These are phyloP conservation scores for Ascocoryne sarcoides DNA, from an alignment of 2,329 filamentous ascomycete genomes.

Conservation along the genomic window DNA sequence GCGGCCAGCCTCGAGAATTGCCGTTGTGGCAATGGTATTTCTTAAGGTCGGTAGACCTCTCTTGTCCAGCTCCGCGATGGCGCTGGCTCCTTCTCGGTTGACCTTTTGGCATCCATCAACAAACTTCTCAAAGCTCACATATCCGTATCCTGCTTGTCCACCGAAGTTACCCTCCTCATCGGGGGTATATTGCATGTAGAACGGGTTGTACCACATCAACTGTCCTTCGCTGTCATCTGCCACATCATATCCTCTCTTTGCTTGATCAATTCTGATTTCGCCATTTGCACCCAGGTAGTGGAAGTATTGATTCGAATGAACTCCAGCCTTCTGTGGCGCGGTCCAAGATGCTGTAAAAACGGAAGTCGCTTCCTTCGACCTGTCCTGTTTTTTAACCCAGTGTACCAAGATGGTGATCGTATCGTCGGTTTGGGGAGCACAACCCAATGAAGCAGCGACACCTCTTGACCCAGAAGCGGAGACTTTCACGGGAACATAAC, in stretches of 20 bases:
- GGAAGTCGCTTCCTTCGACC: conserved; percentile 66
- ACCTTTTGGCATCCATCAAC: conserved; percentile 75
- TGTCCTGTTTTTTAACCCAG: conserved; percentile 67
- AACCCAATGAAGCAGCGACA: conserved; percentile 70
- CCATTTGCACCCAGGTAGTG: conserved; percentile 82
- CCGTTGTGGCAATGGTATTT: conserved; percentile 87
- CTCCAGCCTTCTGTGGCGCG: conserved; percentile 81
- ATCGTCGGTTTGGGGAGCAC: conserved; percentile 74
- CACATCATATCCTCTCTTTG: conserved; percentile 88
- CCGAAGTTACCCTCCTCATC: conserved; percentile 93
- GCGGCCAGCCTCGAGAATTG: conserved; percentile 81
- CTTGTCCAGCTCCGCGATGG: conserved; percentile 66
- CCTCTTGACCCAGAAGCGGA: conserved; percentile 71
- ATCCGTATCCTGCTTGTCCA: conserved; percentile 86
- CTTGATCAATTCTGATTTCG: conserved; percentile 85
- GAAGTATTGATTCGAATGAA: conserved; percentile 97
- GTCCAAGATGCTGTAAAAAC: conserved; percentile 96
- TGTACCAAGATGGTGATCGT: conserved; percentile 87
- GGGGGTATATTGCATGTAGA: conserved; percentile 91
- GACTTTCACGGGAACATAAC: conserved; percentile 70
- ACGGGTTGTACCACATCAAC: conserved; percentile 85
- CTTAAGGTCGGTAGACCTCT: conserved; percentile 75
- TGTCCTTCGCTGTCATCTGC: conserved; percentile 67
- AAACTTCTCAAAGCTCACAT: conserved; percentile 93
- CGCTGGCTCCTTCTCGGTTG: conserved; percentile 64